Evolutionary conservation across 2,329 filamentous ascomycete species (phyloP).

Genomic region (Leptodontidium sp.): DNA sequence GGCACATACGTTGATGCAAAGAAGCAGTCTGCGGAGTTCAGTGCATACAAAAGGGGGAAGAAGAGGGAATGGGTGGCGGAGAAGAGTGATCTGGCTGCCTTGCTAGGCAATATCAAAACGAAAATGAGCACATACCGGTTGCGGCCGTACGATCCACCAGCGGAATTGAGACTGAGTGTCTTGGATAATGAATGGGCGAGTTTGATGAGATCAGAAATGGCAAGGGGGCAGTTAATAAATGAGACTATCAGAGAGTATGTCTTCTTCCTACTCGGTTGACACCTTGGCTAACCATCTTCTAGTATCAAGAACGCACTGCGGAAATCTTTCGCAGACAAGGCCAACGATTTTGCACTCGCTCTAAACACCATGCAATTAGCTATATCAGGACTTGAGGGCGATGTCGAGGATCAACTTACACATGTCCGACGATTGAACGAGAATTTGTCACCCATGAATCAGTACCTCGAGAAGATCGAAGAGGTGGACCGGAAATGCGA

Average conservation of each 20-base stretch:
- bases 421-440: constrained; percentile 87
- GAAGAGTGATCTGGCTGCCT: constrained; percentile 91
- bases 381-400: constrained; percentile 95
- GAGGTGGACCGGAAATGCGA: constrained; percentile 87
- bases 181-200: constrained; percentile 84
- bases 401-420: constrained; percentile 91
- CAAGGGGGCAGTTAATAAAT: constrained; percentile 91
- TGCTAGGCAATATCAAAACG: constrained; percentile 98
- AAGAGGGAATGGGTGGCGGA: constrained; percentile 98
- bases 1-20: constrained; percentile 95
- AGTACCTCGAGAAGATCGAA: constrained; percentile 88
- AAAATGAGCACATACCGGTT: constrained; percentile 95
- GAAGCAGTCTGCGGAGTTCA: constrained; percentile 81
- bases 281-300: constrained; percentile 36
- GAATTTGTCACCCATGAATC: constrained; percentile 87
- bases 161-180: constrained; percentile 81
- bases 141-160: constrained; percentile 88
- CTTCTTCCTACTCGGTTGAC: constrained; percentile 33
- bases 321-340: constrained; percentile 94
- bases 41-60: constrained; percentile 86
- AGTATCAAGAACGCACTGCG: constrained; percentile 95
- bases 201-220: constrained; percentile 85
- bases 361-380: constrained; percentile 94
- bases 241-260: constrained; percentile 93
- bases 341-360: constrained; percentile 95